phyloP scores from a whole-genome alignment of 768 basidiomycete genomes.

The Tricholoma sp. region DNA sequence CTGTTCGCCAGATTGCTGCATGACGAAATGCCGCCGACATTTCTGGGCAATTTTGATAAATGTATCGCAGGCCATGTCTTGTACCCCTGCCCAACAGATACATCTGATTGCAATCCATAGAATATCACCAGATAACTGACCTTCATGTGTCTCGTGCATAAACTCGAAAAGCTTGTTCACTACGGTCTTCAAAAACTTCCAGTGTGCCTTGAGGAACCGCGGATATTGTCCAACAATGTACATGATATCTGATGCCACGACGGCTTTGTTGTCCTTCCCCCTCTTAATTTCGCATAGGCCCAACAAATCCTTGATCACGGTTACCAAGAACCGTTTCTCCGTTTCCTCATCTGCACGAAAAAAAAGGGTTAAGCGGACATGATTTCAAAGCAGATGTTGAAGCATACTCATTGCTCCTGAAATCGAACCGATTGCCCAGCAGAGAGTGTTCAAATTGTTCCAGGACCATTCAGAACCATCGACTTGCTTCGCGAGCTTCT shows the following conservation, averaged over 20 bases:
- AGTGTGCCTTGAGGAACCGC: constrained; percentile 98
- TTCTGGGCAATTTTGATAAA: constrained; percentile 99
- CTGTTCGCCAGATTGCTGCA: constrained; percentile 95
- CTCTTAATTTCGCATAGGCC: constrained; percentile 97
- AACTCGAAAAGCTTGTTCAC: constrained; percentile 99
- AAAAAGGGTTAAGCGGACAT: neutral
- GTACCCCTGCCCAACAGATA: constrained; percentile 61
- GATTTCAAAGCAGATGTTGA: constrained; percentile 8
- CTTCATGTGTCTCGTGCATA: constrained; percentile 99
- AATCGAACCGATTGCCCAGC: constrained; percentile 99
- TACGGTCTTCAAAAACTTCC: constrained; percentile 99
- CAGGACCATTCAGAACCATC: constrained; percentile 99
- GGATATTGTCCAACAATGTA: constrained; percentile 99
- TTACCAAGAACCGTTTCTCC: constrained; percentile 97
- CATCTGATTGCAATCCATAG: neutral
- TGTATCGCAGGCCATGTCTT: constrained; percentile 99
- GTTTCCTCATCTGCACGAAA: constrained; percentile 87
- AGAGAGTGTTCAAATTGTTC: constrained; percentile 98
- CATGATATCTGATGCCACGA: constrained; percentile 94
- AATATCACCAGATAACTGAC: constrained; percentile 34
- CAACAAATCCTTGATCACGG: constrained; percentile 98
- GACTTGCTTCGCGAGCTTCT: constrained; percentile 96
- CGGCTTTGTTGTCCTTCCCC: constrained; percentile 99
- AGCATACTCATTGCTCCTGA: constrained; percentile 97
- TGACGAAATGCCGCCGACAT: constrained; percentile 95